Conservation (phyloP, 169 alveolate genomes). For the Theileria annulata region DNA sequence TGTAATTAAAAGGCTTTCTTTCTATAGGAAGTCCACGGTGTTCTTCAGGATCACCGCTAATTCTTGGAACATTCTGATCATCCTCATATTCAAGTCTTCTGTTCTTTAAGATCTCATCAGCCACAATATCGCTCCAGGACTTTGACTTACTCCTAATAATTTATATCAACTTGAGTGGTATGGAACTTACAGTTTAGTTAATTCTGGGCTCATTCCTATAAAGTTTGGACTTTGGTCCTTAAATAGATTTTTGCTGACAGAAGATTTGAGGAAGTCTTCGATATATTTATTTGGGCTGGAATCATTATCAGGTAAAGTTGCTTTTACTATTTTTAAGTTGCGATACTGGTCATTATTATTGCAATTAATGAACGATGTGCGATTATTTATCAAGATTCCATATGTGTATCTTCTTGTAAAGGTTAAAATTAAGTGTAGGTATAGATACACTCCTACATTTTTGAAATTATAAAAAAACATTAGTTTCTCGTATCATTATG, state of each 20-base stretch:
- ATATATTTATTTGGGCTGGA: conserved; percentile 8
- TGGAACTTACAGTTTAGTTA: not conserved
- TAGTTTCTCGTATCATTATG: not conserved
- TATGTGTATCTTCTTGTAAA: not conserved
- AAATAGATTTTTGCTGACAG: conserved; percentile 29
- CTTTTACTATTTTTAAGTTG: not conserved
- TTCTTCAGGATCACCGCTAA: not conserved
- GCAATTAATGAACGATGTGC: not conserved
- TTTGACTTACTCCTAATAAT: not conserved
- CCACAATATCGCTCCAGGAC: conserved; percentile 62
- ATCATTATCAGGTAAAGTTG: not conserved
- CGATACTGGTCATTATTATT: not conserved
- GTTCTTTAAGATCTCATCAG: conserved; percentile 52
- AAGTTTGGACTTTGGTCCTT: conserved; percentile 37
- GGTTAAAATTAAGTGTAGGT: not conserved
- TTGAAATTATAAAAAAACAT: not conserved
- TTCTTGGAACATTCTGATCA: conserved; percentile 14
- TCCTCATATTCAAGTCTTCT: conserved; percentile 26
- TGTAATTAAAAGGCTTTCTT: conserved; percentile 36
- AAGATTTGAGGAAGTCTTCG: conserved; percentile 2
- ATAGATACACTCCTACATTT: not conserved
- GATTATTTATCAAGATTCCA: conserved; percentile 5
- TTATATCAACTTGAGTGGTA: not conserved
- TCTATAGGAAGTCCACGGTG: not conserved
- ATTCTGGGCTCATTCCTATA: not conserved